Evolutionary conservation across 75 land plant species (phyloP), one percentile per base, ranked within the genome.

Genomic region (Larix kaempferi): DNA sequence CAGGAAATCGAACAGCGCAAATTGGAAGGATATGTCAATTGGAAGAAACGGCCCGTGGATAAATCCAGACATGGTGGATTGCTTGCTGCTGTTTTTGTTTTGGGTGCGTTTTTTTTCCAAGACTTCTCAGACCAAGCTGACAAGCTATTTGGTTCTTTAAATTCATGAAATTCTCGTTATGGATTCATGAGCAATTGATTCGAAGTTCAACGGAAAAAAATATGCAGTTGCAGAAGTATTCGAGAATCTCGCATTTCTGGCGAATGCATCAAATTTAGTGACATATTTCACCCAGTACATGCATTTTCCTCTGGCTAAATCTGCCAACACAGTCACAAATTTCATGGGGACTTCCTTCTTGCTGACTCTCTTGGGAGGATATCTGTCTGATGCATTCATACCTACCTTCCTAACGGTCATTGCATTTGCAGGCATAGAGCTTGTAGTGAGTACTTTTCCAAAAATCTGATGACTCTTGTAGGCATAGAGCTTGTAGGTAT

Each of bases 281-380:
- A 56, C 76, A 23, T 91, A 93, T 67, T 62, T 93, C 59, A 7
- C 27, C 41, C 58, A 81, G 26, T 81, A 78, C 78, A 86, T 91
- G 96, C 85, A 91, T 76, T 75, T 89, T 52, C 79, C 84, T 1
- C 88, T 86, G 19, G 72, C 90, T 0, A 66, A 60, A 63, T 71
- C 91, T 2, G 85, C 94, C 11, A 91, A 76, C 73, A 78, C 84
- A 5, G 91, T 87, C 76, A 85, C 91, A 52, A 87, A 89, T 69
- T 91, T 91, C 81, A 87, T 91, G 88, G 94, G 94, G 14, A 89
- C 94, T 4, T 86, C 89, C 44, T 91, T 91, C 74, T 84, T 87
- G 74, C 84, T 91, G 6, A 81, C 91, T 29, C 91, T 91, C 25
- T 80, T 91, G 13, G 94, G 94, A 6, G 94, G 91, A 22, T 91